Conservation (phyloP, 2,329 filamentous ascomycete species). For the Cordyceps sp. region DNA sequence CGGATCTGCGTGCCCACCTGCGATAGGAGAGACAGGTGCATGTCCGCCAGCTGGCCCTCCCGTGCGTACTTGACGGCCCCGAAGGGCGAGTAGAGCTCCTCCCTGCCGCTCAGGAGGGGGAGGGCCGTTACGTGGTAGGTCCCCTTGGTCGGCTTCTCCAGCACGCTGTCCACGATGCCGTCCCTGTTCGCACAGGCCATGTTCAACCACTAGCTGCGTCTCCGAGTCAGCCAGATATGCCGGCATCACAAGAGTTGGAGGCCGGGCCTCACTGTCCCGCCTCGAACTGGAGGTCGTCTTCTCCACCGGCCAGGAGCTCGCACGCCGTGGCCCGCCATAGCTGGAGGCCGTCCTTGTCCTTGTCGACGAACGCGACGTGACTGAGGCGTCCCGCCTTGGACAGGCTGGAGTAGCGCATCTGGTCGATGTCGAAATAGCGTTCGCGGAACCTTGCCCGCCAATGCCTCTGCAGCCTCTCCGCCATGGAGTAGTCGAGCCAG, state of each 20-base stretch:
- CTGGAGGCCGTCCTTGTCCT: conserved; percentile 11
- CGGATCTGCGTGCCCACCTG: conserved; percentile 32
- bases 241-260: conserved; percentile 5
- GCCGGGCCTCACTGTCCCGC: conserved; percentile 28
- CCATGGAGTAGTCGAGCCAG: conserved; percentile 17
- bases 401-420: conserved; percentile 20
- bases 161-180: conserved; percentile 29
- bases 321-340: conserved; percentile 20
- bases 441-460: conserved; percentile 28
- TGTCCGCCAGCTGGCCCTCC: conserved; percentile 24
- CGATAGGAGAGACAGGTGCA: conserved; percentile 30
- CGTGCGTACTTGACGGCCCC: conserved; percentile 25
- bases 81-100: conserved; percentile 19
- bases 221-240: not conserved
- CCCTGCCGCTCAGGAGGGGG: conserved; percentile 33
- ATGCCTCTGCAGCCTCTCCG: conserved; percentile 20
- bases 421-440: conserved; percentile 27
- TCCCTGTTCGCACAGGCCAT: conserved; percentile 38
- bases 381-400: conserved; percentile 20
- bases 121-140: conserved; percentile 28
- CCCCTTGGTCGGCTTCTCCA: conserved; percentile 27
- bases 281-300: conserved; percentile 24
- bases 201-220: conserved; percentile 42
- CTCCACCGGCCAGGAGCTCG: conserved; percentile 20
- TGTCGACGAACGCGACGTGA: conserved; percentile 21